These are phyloP conservation scores for Pichia sp. DNA, from an alignment of 1,139 yeast species.

Conservation along the genomic window DNA sequence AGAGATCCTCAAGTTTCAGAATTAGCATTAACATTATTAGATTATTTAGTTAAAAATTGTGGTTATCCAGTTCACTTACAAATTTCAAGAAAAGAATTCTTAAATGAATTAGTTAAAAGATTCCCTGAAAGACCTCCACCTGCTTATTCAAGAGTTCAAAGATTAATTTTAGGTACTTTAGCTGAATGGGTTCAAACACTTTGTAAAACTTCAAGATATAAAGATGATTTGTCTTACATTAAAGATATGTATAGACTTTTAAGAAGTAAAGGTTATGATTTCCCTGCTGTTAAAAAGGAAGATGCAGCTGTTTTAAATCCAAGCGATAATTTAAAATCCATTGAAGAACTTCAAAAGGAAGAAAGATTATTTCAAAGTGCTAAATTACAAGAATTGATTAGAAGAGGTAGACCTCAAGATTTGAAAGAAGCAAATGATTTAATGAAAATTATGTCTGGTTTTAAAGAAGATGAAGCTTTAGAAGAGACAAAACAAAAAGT, in stretches of 20 bases:
- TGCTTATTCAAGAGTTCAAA: constrained; percentile 75
- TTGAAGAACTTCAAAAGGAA: constrained; percentile 86
- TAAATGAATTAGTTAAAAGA: constrained; percentile 85
- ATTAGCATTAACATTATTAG: constrained; percentile 58
- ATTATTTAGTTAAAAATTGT: constrained; percentile 91
- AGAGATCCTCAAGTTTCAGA: constrained; percentile 75
- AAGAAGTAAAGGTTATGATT: constrained; percentile 78
- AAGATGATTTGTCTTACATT: constrained; percentile 86
- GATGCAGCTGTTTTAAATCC: constrained; percentile 94
- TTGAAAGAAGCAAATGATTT: constrained; percentile 91
- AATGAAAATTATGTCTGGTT: constrained; percentile 98
- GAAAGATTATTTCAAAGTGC: constrained; percentile 92
- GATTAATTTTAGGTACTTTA: constrained; percentile 79
- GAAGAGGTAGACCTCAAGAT: constrained; percentile 95
- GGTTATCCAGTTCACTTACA: constrained; percentile 96
- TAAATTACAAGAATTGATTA: constrained; percentile 87
- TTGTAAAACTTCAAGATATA: constrained; percentile 83
- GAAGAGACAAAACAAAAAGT: constrained; percentile 71
- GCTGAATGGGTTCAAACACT: constrained; percentile 98
- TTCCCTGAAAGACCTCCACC: constrained; percentile 95
- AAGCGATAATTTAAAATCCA: constrained; percentile 79
- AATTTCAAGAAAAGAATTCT: constrained; percentile 88
- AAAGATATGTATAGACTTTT: constrained; percentile 93
- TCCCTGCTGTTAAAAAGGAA: constrained; percentile 86
- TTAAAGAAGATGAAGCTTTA: constrained; percentile 64